These are phyloP conservation scores for Tieghemiomyces parasiticus DNA, from an alignment of 192 early-diverging fungal species.

Conservation along the genomic window DNA sequence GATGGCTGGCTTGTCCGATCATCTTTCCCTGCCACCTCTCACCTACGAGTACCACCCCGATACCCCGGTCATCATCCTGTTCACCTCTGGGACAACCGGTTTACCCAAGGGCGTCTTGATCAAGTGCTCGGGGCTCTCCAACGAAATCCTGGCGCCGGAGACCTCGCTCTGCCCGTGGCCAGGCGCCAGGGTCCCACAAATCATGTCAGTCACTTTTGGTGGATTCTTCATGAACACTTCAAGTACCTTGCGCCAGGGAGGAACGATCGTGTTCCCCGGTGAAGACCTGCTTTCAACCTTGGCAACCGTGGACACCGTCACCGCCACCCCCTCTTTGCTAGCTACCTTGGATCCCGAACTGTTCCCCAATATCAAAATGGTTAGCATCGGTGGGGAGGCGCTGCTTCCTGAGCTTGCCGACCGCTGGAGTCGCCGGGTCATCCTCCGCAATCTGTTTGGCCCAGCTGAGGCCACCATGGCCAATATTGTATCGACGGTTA, in stretches of 20 bases:
- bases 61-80: neutral
- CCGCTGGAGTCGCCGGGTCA: neutral
- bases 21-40: neutral
- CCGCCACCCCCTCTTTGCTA: neutral
- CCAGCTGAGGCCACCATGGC: neutral
- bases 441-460: neutral
- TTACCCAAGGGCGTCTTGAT: conserved; percentile 20
- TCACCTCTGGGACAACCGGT: conserved; percentile 22
- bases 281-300: neutral
- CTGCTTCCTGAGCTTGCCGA: neutral
- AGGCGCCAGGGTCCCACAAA: neutral
- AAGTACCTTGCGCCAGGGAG: neutral
- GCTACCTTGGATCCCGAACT: neutral
- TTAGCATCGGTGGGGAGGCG: neutral
- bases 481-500: neutral
- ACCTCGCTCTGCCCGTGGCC: neutral
- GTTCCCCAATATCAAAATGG: neutral
- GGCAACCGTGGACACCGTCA: neutral
- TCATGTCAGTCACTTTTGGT: neutral
- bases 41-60: neutral
- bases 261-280: neutral
- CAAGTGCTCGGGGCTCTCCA: neutral
- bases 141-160: neutral
- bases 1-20: neutral
- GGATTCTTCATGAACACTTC: neutral